Evolutionary conservation across 805 yeast species (phyloP).

Genomic region (Pachysolen tannophilus): DNA sequence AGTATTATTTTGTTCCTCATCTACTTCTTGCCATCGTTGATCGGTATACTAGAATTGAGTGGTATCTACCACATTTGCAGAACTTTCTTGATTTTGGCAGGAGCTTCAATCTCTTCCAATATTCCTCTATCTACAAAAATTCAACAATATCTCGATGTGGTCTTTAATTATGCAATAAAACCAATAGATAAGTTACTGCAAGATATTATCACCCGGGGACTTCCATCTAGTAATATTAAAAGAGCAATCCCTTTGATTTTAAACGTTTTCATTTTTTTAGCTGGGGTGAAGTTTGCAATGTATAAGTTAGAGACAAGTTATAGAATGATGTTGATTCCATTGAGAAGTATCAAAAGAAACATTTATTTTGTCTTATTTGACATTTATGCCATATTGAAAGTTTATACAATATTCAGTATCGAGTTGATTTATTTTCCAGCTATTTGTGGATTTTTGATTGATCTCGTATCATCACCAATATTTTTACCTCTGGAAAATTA

Average conservation of each 20-base stretch:
- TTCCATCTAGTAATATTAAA: too few species aligned
- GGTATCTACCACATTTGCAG: too few species aligned
- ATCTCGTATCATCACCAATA: conserved; percentile 59
- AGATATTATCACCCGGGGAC: too few species aligned
- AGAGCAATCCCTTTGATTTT: conserved; percentile 25
- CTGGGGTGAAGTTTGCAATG: conserved; percentile 12
- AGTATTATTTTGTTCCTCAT: too few species aligned
- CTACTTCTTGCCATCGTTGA: conserved; percentile 9
- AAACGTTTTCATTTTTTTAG: conserved; percentile 24
- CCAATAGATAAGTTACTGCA: too few species aligned
- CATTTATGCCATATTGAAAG: conserved; percentile 58
- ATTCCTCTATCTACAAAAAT: too few species aligned
- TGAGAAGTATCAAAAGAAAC: conserved; percentile 41
- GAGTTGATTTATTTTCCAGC: conserved; percentile 85
- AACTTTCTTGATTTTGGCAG: too few species aligned
- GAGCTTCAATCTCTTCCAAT: too few species aligned
- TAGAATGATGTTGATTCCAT: conserved; percentile 23
- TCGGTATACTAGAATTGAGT: too few species aligned
- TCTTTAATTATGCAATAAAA: too few species aligned
- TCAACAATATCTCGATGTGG: too few species aligned
- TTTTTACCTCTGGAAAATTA: conserved; percentile 17
- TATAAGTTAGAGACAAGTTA: conserved; percentile 2
- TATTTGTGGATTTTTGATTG: conserved; percentile 74
- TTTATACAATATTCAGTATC: conserved; percentile 62
- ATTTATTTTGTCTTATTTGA: conserved; percentile 47